These are phyloP conservation scores for Trebouxia sp. DNA, from an alignment of 139 green algal genomes.

Conservation along the genomic window DNA sequence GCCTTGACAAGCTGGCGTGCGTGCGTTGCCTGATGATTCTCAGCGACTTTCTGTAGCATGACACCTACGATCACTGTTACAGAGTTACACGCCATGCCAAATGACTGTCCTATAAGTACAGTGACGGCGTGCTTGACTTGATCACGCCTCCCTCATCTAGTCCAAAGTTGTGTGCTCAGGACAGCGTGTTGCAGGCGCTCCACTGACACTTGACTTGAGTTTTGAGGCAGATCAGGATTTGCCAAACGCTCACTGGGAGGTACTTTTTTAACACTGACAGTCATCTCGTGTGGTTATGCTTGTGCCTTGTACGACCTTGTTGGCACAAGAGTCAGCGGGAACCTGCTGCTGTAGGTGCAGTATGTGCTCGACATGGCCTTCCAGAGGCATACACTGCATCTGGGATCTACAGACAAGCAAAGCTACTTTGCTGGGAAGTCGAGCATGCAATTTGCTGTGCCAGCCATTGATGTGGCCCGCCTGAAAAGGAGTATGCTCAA, in stretches of 20 bases:
- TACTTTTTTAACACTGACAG: not conserved
- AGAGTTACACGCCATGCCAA: not conserved
- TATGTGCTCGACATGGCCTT: constrained; percentile 1
- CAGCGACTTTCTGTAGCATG: not conserved
- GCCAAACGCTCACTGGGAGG: not conserved
- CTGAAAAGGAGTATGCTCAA: not conserved
- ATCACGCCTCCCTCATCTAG: not conserved
- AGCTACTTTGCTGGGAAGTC: not conserved
- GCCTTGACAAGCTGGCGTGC: too few relatives aligned
- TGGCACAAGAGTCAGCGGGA: not conserved
- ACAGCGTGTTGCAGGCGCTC: not conserved
- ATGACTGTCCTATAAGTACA: constrained; percentile 7
- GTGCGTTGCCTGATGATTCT: not conserved
- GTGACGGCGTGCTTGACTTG: too few relatives aligned
- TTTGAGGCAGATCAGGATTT: not conserved
- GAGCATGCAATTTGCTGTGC: not conserved
- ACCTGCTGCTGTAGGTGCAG: not conserved
- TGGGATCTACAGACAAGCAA: not conserved
- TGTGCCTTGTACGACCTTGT: too few relatives aligned
- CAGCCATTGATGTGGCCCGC: not conserved
- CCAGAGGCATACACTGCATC: not conserved
- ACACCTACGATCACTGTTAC: not conserved
- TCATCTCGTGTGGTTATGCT: not conserved
- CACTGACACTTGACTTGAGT: not conserved
- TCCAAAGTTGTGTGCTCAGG: too few relatives aligned